These are phyloP conservation scores for Globisporangium parvum DNA, from an alignment of 352 stramenopile genomes.

Conservation along the genomic window DNA sequence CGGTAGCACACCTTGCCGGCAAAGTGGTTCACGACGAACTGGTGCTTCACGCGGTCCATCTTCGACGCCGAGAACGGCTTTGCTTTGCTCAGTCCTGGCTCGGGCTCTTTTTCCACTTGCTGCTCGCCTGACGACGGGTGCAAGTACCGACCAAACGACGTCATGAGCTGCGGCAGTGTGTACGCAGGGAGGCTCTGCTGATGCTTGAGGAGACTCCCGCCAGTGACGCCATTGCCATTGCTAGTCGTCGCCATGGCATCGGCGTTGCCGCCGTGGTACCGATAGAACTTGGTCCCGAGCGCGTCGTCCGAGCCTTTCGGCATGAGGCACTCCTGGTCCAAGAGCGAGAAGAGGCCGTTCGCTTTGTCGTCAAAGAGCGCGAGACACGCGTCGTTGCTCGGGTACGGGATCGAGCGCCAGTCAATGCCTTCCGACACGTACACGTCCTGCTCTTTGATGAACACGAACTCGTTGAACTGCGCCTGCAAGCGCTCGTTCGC, in stretches of 20 bases:
- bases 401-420: slow-evolving; percentile 74
- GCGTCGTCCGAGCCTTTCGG: slow-evolving; percentile 80
- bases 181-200: slow-evolving; percentile 42
- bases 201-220: slow-evolving; percentile 18
- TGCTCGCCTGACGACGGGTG: slow-evolving; percentile 24
- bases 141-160: slow-evolving; percentile 63
- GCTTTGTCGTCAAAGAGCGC: slow-evolving; percentile 77
- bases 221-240: slow-evolving; percentile 8
- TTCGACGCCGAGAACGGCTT: slow-evolving; percentile 75
- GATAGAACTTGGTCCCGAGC: slow-evolving; percentile 77
- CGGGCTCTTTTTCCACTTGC: slow-evolving; percentile 33
- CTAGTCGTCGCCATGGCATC: slow-evolving; percentile 1
- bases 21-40: slow-evolving; percentile 83
- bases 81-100: slow-evolving; percentile 21
- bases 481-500: slow-evolving; percentile 75
- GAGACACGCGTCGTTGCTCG: slow-evolving; percentile 78
- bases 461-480: slow-evolving; percentile 89
- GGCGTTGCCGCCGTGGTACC: slow-evolving; percentile 39
- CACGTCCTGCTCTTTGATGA: slow-evolving; percentile 80
- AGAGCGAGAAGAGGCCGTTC: slow-evolving; percentile 69
- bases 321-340: slow-evolving; percentile 83
- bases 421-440: slow-evolving; percentile 84
- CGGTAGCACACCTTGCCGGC: slow-evolving; percentile 72
- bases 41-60: slow-evolving; percentile 74
- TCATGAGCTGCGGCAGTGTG: slow-evolving; percentile 49